Percentiles rank a stretch among this genome's conserved stretches.
Evolutionary conservation across 306 rosid species (phyloP).

Genomic region (Senna siamea): DNA sequence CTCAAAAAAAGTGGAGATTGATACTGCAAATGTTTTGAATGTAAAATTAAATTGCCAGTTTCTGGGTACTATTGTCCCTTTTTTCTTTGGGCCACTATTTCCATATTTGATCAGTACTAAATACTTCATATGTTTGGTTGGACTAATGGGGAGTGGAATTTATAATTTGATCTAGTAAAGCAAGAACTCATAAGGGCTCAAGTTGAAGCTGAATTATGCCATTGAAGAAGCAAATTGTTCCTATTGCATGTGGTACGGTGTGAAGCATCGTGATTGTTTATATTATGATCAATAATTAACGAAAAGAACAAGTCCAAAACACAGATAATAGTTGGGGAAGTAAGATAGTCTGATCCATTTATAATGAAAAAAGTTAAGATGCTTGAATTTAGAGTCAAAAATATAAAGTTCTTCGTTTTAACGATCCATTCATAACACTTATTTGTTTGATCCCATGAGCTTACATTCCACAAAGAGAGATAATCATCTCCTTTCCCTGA

Average conservation of each 20-base stretch:
- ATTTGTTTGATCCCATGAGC: no score
- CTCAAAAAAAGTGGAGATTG: background rate
- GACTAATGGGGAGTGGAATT: background rate
- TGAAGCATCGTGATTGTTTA: background rate
- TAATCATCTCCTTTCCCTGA: no score
- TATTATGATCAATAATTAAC: no score
- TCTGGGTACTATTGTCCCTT: background rate
- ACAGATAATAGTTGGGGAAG: background rate
- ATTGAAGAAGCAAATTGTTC: conserved; percentile 12
- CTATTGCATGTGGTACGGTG: background rate
- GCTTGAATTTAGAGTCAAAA: background rate
- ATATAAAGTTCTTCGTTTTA: no score
- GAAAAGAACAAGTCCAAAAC: background rate
- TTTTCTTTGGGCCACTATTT: background rate
- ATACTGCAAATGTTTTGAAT: background rate
- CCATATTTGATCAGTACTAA: background rate
- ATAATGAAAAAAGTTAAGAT: background rate
- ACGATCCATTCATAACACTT: no score
- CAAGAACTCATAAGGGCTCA: background rate
- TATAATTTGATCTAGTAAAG: background rate
- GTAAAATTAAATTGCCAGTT: background rate
- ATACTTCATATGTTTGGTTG: background rate
- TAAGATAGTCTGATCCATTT: background rate
- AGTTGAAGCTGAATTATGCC: background rate
- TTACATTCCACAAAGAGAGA: no score